phyloP scores from a whole-genome alignment of 306 rosid genomes.

The Begonia loranthoides region DNA sequence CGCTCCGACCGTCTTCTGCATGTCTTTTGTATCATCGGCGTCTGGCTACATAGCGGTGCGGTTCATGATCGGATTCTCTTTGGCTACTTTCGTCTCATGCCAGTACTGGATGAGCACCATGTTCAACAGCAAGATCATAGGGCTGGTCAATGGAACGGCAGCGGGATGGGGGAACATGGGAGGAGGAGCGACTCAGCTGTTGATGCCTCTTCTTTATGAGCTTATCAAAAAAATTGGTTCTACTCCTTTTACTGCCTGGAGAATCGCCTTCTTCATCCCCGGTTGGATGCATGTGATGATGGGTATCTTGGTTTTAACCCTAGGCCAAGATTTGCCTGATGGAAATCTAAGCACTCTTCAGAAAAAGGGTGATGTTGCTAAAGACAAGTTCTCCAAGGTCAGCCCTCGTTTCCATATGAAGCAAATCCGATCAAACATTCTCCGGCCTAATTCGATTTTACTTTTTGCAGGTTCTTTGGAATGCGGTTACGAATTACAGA shows the following conservation, averaged over 20 bases:
- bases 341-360: constrained; percentile 65
- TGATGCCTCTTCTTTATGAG: constrained; percentile 73
- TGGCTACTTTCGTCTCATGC: constrained; percentile 83
- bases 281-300: constrained; percentile 49
- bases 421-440: not conserved
- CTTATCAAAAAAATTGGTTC: constrained; percentile 33
- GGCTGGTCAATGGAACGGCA: constrained; percentile 74
- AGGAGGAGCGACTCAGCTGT: constrained; percentile 82
- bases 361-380: constrained; percentile 59
- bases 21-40: constrained; percentile 57
- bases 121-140: constrained; percentile 72
- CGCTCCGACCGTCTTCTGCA: constrained; percentile 20
- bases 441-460: too few species aligned
- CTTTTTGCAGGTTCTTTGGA: constrained; percentile 45
- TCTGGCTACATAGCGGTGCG: constrained; percentile 50
- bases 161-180: constrained; percentile 99
- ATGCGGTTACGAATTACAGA: constrained; percentile 77
- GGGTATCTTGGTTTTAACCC: constrained; percentile 59
- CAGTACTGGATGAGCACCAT: constrained; percentile 97
- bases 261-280: constrained; percentile 77
- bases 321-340: constrained; percentile 84
- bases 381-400: constrained; percentile 66
- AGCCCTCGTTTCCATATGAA: not conserved
- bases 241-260: constrained; percentile 70
- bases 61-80: constrained; percentile 78